A percentile compares a stretch with the other conserved stretches of the same genome.
These are phyloP conservation scores for Orbilia oligospora DNA, from an alignment of 2,329 filamentous ascomycete genomes.

Conservation along the genomic window DNA sequence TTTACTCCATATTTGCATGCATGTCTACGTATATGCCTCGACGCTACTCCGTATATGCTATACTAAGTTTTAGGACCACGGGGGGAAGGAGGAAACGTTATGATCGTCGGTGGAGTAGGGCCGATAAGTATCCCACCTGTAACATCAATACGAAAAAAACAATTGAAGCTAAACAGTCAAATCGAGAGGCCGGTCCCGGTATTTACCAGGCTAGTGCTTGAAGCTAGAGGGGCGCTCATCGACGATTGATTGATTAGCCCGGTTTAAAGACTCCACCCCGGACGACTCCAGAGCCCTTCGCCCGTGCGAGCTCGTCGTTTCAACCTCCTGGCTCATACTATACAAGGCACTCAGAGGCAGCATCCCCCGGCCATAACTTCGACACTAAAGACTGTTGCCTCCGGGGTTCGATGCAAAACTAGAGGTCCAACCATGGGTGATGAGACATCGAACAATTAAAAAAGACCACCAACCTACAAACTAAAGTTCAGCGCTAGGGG, in stretches of 20 bases:
- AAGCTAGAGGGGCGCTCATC: slow-evolving; percentile 23
- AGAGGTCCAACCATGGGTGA: slow-evolving; percentile 46
- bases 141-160: slow-evolving; percentile 48
- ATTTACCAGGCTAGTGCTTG: slow-evolving; percentile 32
- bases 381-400: slow-evolving; percentile 21
- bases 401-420: slow-evolving; percentile 38
- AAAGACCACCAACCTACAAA: neutral
- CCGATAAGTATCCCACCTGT: slow-evolving; percentile 13
- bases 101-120: slow-evolving; percentile 2
- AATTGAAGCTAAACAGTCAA: slow-evolving; percentile 10
- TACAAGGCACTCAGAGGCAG: slow-evolving; percentile 23
- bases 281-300: slow-evolving; percentile 41
- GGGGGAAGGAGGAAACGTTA: slow-evolving; percentile 7
- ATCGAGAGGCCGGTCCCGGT: slow-evolving; percentile 37
- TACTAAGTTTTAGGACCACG: neutral
- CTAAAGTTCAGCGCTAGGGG: slow-evolving; percentile 36
- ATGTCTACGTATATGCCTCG: no score
- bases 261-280: slow-evolving; percentile 48
- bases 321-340: slow-evolving; percentile 2
- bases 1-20: neutral
- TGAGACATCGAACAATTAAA: slow-evolving; percentile 37
- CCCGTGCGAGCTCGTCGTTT: slow-evolving; percentile 48
- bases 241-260: slow-evolving; percentile 45
- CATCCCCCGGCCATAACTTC: slow-evolving; percentile 46
- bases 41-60: no score